A percentile compares a stretch with the other conserved stretches of the same genome.
These are phyloP conservation scores for Holtermannia corniformis DNA, from an alignment of 768 basidiomycete genomes.

Conservation along the genomic window DNA sequence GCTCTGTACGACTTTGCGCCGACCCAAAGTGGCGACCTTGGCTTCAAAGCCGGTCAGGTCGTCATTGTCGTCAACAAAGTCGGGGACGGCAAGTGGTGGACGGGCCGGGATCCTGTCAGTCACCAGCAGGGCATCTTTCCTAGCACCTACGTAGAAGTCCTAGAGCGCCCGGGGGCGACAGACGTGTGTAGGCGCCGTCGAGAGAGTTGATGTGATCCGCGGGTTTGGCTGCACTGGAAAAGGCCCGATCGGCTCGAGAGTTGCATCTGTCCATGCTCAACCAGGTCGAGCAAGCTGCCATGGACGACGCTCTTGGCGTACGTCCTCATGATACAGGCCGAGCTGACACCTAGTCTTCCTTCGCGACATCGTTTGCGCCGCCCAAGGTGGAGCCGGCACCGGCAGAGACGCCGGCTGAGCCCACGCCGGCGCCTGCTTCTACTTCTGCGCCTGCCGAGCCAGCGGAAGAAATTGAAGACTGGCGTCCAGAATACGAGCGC, in stretches of 20 bases:
- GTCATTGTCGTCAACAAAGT: slow-evolving; percentile 68
- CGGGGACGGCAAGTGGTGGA: slow-evolving; percentile 32
- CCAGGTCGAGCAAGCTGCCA: slow-evolving; percentile 11
- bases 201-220: too few relatives aligned
- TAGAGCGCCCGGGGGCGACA: slow-evolving; percentile 25
- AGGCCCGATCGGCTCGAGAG: slow-evolving; percentile 18
- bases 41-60: slow-evolving; percentile 51
- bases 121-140: slow-evolving; percentile 30
- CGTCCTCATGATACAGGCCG: slow-evolving; percentile 46
- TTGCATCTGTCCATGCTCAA: too few relatives aligned
- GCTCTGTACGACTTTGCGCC: slow-evolving; percentile 67
- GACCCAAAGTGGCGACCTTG: slow-evolving; percentile 68
- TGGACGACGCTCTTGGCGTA: slow-evolving; percentile 47
- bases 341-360: slow-evolving; percentile 39
- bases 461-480: slow-evolving; percentile 19
- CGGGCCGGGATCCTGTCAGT: slow-evolving; percentile 6
- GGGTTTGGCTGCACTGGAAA: not conserved
- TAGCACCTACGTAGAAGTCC: slow-evolving; percentile 29
- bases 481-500: slow-evolving; percentile 26
- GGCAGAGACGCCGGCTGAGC: slow-evolving; percentile 11
- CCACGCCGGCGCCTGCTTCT: slow-evolving; percentile 42
- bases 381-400: slow-evolving; percentile 4
- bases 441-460: slow-evolving; percentile 7
- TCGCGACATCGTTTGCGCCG: slow-evolving; percentile 40
- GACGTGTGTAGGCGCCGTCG: slow-evolving; percentile 24